These are phyloP conservation scores for Abortiporus biennis DNA, from an alignment of 1,284 basidiomycete genomes.

Conservation along the genomic window DNA sequence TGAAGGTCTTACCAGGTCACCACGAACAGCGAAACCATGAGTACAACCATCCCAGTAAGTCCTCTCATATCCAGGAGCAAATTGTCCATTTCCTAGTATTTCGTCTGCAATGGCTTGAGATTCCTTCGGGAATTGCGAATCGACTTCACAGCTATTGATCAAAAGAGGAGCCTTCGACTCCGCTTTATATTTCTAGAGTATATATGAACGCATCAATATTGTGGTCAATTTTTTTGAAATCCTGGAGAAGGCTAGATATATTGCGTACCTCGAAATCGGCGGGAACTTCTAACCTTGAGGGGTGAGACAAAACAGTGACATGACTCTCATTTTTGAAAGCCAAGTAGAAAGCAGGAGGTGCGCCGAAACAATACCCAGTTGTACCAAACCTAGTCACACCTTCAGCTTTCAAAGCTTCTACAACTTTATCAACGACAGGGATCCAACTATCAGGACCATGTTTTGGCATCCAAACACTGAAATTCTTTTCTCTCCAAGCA, in stretches of 20 bases:
- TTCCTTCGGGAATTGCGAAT: constrained; percentile 39
- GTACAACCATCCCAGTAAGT: constrained; percentile 46
- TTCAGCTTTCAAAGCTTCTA: constrained; percentile 46
- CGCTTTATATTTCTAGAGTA: constrained; percentile 38
- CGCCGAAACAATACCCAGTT: constrained; percentile 70
- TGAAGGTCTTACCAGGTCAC: constrained; percentile 35
- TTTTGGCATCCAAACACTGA: constrained; percentile 63
- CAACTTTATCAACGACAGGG: constrained; percentile 50
- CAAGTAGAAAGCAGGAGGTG: constrained; percentile 50
- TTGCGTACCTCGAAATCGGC: constrained; percentile 52
- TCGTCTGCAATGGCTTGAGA: constrained; percentile 40
- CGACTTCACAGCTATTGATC: constrained; percentile 52
- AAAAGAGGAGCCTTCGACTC: constrained; percentile 45
- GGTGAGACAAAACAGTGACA: constrained; percentile 57
- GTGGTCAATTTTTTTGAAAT: too few relatives aligned
- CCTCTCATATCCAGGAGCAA: constrained; percentile 49
- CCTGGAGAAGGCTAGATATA: neutral
- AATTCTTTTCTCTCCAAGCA: too few relatives aligned
- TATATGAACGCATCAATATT: too few relatives aligned
- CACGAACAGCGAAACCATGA: constrained; percentile 61
- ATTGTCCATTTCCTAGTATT: constrained; percentile 43
- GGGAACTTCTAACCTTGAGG: constrained; percentile 59
- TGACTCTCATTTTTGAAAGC: constrained; percentile 55
- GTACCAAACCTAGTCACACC: constrained; percentile 57
- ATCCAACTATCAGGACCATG: constrained; percentile 44